Conservation (phyloP, 495 filamentous ascomycete species). For the Podospora pseudopauciseta region DNA sequence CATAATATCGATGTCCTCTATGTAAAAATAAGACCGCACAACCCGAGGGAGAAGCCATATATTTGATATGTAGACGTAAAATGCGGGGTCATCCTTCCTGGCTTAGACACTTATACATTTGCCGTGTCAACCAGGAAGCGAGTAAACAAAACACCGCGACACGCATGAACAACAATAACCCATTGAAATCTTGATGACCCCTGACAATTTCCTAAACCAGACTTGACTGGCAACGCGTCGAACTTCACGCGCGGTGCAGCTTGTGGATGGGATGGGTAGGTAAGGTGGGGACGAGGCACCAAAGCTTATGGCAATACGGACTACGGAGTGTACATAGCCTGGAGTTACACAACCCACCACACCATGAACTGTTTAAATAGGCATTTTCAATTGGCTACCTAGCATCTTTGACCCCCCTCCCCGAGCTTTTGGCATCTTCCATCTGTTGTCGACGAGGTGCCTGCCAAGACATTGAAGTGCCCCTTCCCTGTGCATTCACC, state of each 20-base stretch:
- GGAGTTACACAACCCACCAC: too few relatives aligned
- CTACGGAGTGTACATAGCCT: not conserved
- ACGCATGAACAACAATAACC: not conserved
- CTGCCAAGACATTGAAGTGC: slow-evolving; percentile 15
- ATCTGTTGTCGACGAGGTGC: not conserved
- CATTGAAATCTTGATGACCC: not conserved
- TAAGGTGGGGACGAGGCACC: slow-evolving; percentile 17
- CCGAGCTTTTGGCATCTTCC: too few relatives aligned
- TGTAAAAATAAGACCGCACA: too few relatives aligned
- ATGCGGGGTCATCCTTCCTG: not conserved
- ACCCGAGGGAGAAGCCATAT: not conserved
- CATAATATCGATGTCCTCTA: not conserved
- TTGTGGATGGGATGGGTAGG: not conserved
- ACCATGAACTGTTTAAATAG: too few relatives aligned
- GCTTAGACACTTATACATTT: not conserved
- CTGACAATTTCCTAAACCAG: not conserved
- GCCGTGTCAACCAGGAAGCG: not conserved
- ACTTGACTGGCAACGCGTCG: not conserved
- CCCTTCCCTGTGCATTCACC: slow-evolving; percentile 26
- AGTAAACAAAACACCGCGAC: not conserved
- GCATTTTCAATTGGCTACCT: too few relatives aligned
- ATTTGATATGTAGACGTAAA: not conserved
- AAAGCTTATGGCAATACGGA: not conserved
- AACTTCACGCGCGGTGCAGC: too few relatives aligned
- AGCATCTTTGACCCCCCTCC: too few relatives aligned